Percentiles rank a stretch among this genome's conserved stretches.
Conservation (phyloP, 2,329 filamentous ascomycete genomes). For the Fusarium sp. region DNA sequence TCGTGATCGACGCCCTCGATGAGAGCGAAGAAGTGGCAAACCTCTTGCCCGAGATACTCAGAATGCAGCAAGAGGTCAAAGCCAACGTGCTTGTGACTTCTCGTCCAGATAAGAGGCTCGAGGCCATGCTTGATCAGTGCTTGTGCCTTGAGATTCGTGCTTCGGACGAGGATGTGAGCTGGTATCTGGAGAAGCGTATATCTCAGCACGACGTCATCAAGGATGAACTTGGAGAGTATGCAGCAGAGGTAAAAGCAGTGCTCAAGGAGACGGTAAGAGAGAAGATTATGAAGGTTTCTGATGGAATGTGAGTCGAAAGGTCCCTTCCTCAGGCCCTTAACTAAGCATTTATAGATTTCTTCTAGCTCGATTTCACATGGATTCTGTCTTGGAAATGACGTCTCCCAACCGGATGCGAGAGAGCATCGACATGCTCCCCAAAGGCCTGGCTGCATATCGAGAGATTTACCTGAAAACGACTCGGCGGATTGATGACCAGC, state of each 20-base stretch:
- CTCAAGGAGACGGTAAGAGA: neutral
- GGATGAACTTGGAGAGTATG: neutral
- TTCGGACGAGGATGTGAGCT: neutral
- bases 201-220: neutral
- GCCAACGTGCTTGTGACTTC: neutral
- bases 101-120: neutral
- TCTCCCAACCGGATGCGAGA: neutral
- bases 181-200: neutral
- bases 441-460: neutral
- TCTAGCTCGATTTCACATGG: neutral
- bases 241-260: neutral
- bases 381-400: neutral
- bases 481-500: neutral
- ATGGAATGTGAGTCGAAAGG: neutral
- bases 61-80: neutral
- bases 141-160: neutral
- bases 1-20: neutral
- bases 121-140: neutral
- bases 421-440: neutral
- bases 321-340: no score
- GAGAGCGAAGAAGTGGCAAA: neutral
- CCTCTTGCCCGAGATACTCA: neutral
- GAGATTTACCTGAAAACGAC: neutral
- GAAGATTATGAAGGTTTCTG: neutral
- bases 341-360: no score